Conservation (phyloP, 306 rosid genomes). For the Macrotyloma uniflorum region DNA sequence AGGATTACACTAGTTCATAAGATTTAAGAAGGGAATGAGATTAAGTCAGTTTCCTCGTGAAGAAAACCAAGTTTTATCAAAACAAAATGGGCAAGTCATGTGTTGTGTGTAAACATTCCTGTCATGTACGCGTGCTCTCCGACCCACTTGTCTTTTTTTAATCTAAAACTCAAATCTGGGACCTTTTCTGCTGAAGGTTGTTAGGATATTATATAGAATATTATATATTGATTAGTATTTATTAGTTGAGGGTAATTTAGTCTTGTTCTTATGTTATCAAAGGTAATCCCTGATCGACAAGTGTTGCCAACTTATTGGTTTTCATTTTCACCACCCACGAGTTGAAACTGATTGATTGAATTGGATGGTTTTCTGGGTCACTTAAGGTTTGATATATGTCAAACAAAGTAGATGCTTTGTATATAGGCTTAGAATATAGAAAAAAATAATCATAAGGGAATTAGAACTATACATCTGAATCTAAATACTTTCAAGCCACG, state of each 20-base stretch:
- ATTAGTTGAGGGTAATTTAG: too few species aligned
- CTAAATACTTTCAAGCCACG: constrained; percentile 25
- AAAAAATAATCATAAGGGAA: not conserved
- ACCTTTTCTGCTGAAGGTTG: too few species aligned
- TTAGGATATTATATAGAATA: too few species aligned
- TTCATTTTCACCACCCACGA: not conserved
- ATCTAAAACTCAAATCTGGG: too few species aligned
- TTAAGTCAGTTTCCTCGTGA: too few species aligned
- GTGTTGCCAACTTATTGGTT: not conserved
- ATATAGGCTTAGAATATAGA: not conserved
- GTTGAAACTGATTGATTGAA: not conserved
- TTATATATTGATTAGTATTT: too few species aligned
- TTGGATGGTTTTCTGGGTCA: not conserved
- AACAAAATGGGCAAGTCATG: not conserved
- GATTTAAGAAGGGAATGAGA: too few species aligned
- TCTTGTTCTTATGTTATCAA: too few species aligned
- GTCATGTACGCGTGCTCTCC: constrained; percentile 39
- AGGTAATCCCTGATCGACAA: too few species aligned
- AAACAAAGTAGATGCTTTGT: not conserved
- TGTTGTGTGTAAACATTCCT: not conserved
- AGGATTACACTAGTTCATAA: too few species aligned
- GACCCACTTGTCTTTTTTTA: not conserved
- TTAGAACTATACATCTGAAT: not conserved
- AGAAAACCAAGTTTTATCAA: not conserved
- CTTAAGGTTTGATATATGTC: not conserved